phyloP scores from a whole-genome alignment of 176 grass and related monocot genomes.

The Juncus effusus region DNA sequence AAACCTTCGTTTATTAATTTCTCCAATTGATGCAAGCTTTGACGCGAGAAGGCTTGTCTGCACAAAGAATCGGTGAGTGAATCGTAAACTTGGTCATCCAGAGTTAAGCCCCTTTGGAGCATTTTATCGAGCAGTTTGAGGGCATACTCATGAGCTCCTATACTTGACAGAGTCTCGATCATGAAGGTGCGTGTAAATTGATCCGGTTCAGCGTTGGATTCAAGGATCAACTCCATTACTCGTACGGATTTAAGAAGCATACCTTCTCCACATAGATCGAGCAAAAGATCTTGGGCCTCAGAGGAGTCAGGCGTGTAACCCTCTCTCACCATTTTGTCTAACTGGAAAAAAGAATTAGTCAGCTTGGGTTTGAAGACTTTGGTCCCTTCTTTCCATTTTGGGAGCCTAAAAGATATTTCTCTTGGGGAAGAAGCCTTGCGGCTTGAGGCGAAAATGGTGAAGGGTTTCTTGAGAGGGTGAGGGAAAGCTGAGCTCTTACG shows the following conservation, averaged over 20 bases:
- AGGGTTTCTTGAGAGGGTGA: neutral
- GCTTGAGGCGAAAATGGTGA: neutral
- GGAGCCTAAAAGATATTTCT: neutral
- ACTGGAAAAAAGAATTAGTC: neutral
- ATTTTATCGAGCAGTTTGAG: constrained; percentile 19
- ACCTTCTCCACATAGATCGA: neutral
- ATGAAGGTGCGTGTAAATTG: constrained; percentile 6
- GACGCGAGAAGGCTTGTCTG: neutral
- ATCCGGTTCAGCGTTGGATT: neutral
- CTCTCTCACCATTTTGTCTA: constrained; percentile 1
- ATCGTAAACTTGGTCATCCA: neutral
- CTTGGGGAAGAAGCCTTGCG: neutral
- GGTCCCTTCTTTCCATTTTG: neutral
- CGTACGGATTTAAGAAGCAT: constrained; percentile 11
- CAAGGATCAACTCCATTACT: constrained; percentile 10
- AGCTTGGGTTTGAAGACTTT: neutral
- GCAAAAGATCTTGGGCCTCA: neutral
- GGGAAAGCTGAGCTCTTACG: neutral
- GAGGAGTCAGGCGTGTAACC: neutral
- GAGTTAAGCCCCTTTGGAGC: constrained; percentile 10
- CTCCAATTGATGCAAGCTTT: neutral
- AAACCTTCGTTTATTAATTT: constrained; percentile 20
- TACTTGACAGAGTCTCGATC: neutral
- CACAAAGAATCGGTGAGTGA: neutral
- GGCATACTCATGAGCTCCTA: constrained; percentile 17